A percentile compares a stretch with the other conserved stretches of the same genome.
Evolutionary conservation across 2,329 filamentous ascomycete species (phyloP).

Genomic region (Talaromyces atroroseus): DNA sequence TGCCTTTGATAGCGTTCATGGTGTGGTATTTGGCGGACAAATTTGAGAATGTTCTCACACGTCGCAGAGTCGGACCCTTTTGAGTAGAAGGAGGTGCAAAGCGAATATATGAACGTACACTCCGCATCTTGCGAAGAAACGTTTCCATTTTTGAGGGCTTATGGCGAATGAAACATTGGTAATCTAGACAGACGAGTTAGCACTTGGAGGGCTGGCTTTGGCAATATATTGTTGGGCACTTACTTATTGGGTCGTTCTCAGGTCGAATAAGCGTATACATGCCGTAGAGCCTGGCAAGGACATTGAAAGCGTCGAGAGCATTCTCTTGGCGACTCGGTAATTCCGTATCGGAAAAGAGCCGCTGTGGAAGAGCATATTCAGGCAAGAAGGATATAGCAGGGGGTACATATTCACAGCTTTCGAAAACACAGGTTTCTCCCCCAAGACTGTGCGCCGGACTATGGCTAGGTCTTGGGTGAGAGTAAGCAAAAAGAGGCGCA

Average conservation of each 20-base stretch:
- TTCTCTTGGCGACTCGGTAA: slow-evolving; percentile 22
- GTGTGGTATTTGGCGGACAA: slow-evolving; percentile 22
- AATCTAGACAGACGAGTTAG: not conserved
- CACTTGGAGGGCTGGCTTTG: not conserved
- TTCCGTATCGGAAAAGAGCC: slow-evolving; percentile 19
- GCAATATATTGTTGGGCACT: not conserved
- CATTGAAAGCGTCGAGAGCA: slow-evolving; percentile 28
- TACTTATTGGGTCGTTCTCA: slow-evolving; percentile 14
- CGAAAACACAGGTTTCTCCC: not conserved
- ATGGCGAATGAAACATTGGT: slow-evolving; percentile 1
- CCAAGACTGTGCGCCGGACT: slow-evolving; percentile 14
- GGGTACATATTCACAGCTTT: slow-evolving; percentile 12
- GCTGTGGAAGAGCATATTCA: slow-evolving; percentile 18
- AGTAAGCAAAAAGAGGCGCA: slow-evolving; percentile 10
- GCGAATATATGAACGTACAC: slow-evolving; percentile 29
- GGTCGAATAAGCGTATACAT: slow-evolving; percentile 18
- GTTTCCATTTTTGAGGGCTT: slow-evolving; percentile 17
- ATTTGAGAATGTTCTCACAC: slow-evolving; percentile 36
- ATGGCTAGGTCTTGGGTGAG: not conserved
- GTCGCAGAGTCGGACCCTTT: slow-evolving; percentile 25
- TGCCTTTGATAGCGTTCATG: slow-evolving; percentile 33
- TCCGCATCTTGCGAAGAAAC: slow-evolving; percentile 28
- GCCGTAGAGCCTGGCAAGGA: slow-evolving; percentile 20
- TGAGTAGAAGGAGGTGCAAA: slow-evolving; percentile 18
- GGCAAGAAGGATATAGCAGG: slow-evolving; percentile 19